These are phyloP conservation scores for Cyclostephanos tholiformis DNA, from an alignment of 108 stramenopile species.

Conservation along the genomic window DNA sequence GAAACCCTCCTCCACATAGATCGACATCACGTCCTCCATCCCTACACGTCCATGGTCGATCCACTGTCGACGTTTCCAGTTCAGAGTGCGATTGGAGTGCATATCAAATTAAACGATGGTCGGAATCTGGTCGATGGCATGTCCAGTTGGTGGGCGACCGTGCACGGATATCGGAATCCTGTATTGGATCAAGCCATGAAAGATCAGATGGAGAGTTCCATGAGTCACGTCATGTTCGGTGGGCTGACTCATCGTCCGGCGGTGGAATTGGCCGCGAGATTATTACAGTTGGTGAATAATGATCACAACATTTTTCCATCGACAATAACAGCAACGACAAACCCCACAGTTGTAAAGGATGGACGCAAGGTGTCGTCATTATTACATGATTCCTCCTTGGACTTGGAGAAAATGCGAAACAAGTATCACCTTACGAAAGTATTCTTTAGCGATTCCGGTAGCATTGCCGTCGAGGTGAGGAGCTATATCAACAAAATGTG, in stretches of 20 bases:
- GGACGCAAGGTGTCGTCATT: background rate
- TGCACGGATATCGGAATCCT: constrained; percentile 85
- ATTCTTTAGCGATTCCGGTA: constrained; percentile 81
- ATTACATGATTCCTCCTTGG: background rate
- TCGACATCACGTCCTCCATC: constrained; percentile 72
- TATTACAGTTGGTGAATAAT: constrained; percentile 50
- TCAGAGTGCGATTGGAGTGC: constrained; percentile 57
- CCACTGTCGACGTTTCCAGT: constrained; percentile 71
- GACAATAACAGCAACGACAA: constrained; percentile 3
- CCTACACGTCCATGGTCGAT: constrained; percentile 81
- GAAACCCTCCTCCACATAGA: constrained; percentile 29
- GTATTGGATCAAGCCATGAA: constrained; percentile 68
- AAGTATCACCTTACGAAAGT: constrained; percentile 63
- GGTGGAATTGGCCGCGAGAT: constrained; percentile 52
- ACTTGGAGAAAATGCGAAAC: constrained; percentile 12
- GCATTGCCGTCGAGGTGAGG: constrained; percentile 65
- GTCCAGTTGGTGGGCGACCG: constrained; percentile 87
- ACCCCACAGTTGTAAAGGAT: background rate
- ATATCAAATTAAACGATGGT: constrained; percentile 65
- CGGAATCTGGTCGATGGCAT: constrained; percentile 80
- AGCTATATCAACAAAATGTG: background rate
- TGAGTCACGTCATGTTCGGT: constrained; percentile 93
- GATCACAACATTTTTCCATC: background rate
- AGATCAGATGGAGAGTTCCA: constrained; percentile 53
- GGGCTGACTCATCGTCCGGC: constrained; percentile 85